These are phyloP conservation scores for Physcomitrium patens DNA, from an alignment of 225 moss, liverwort and hornwort species.

Conservation along the genomic window DNA sequence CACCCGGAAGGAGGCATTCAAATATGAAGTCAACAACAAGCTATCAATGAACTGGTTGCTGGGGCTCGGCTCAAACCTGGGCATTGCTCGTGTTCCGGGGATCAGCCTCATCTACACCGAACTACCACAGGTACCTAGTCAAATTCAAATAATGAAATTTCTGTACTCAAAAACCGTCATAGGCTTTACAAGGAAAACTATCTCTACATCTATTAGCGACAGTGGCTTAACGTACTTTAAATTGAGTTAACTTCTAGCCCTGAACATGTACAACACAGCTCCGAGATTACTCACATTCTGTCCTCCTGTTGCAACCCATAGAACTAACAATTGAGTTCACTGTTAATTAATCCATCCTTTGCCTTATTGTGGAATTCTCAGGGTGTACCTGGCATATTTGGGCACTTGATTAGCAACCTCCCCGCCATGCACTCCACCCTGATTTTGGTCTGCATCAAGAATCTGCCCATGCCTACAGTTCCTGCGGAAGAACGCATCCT, in stretches of 20 bases:
- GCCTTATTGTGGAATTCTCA: conserved; percentile 29
- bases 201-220: too few relatives aligned
- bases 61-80: conserved; percentile 67
- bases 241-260: too few relatives aligned
- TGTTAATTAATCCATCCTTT: not conserved
- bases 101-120: conserved; percentile 88
- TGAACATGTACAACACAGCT: too few relatives aligned
- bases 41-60: conserved; percentile 81
- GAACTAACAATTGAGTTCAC: not conserved
- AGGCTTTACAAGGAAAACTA: too few relatives aligned
- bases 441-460: conserved; percentile 81
- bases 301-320: not conserved
- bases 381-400: conserved; percentile 79
- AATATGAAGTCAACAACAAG: conserved; percentile 71
- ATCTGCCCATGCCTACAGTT: conserved; percentile 68
- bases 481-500: conserved; percentile 74
- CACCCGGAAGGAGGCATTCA: conserved; percentile 70
- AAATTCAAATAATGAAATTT: not conserved
- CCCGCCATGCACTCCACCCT: conserved; percentile 82
- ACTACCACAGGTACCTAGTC: conserved; percentile 53
- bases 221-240: too few relatives aligned
- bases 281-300: too few relatives aligned
- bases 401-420: conserved; percentile 76
- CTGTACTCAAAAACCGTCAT: too few relatives aligned
- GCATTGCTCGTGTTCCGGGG: conserved; percentile 77